Evolutionary conservation across 2,329 filamentous ascomycete genomes (phyloP).

Genomic region (Hirsutella thompsonii): DNA sequence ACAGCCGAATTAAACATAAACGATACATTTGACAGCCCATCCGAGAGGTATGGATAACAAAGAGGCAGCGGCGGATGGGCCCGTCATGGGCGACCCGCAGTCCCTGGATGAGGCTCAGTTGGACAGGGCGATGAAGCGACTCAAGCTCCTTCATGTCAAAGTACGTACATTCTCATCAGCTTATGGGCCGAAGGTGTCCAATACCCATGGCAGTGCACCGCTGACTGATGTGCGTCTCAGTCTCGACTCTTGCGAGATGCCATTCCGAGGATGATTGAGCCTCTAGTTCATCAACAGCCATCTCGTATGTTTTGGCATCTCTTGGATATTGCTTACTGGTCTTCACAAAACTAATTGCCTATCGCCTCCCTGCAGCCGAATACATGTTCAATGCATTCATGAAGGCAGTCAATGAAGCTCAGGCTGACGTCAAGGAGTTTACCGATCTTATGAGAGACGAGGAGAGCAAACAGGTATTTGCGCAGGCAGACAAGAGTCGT

Average conservation of each 20-base stretch:
- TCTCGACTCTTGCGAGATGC: constrained; percentile 21
- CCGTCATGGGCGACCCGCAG: constrained; percentile 10
- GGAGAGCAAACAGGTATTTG: constrained; percentile 34
- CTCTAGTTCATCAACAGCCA: constrained; percentile 34
- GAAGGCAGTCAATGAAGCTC: constrained; percentile 31
- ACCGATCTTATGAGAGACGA: constrained; percentile 31
- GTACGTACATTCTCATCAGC: constrained; percentile 16
- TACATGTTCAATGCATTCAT: constrained; percentile 33
- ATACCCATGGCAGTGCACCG: neutral
- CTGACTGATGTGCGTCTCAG: constrained; percentile 13
- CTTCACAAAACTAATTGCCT: constrained; percentile 1
- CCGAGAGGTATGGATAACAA: constrained; percentile 3
- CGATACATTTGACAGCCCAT: neutral
- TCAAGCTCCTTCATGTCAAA: constrained; percentile 43
- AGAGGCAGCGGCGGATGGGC: neutral
- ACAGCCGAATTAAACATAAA: neutral
- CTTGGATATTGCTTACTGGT: neutral
- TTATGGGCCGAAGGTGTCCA: neutral
- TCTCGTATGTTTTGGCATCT: constrained; percentile 29
- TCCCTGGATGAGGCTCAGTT: constrained; percentile 35
- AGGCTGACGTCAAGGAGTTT: constrained; percentile 39
- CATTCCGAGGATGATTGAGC: constrained; percentile 28
- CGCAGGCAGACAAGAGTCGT: constrained; percentile 38
- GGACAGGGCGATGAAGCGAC: constrained; percentile 32
- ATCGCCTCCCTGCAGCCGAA: constrained; percentile 27